Evolutionary conservation across 2,329 filamentous ascomycete genomes (phyloP).

Genomic region (Beauveria caledonica): DNA sequence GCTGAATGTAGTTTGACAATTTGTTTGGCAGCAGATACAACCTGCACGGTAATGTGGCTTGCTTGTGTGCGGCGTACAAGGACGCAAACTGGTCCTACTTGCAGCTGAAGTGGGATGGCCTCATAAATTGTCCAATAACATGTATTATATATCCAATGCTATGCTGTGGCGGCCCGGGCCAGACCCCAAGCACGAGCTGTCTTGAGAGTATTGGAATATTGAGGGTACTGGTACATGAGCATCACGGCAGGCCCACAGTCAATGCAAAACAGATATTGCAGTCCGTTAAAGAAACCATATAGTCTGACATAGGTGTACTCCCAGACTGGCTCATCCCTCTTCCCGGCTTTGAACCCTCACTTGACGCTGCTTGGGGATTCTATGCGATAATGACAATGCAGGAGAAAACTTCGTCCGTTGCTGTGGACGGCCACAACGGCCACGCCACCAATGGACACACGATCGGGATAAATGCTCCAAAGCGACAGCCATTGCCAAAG

Average conservation of each 20-base stretch:
- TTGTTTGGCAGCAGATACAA: not conserved
- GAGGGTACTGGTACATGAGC: not conserved
- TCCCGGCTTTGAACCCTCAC: not conserved
- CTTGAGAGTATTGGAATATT: not conserved
- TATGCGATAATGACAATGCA: not conserved
- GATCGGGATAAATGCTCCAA: not conserved
- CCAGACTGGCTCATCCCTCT: not conserved
- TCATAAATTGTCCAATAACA: not conserved
- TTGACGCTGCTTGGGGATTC: not conserved
- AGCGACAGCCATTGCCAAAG: not conserved
- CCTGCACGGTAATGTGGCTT: not conserved
- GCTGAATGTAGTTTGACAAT: not conserved
- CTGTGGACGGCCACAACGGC: not conserved
- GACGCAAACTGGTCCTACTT: not conserved
- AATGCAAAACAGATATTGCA: not conserved
- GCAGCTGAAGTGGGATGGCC: slow-evolving; percentile 1
- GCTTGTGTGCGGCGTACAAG: not conserved
- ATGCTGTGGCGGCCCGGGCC: not conserved
- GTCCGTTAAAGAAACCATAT: not conserved
- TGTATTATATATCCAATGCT: not conserved
- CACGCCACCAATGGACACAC: not conserved
- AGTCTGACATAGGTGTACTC: not conserved
- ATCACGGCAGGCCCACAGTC: not conserved
- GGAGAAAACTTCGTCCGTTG: not conserved
- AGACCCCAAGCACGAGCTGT: not conserved